Base-by-base conservation (phyloP, 2,329 filamentous ascomycete genomes). In the Aspergillus sp. region DNA sequence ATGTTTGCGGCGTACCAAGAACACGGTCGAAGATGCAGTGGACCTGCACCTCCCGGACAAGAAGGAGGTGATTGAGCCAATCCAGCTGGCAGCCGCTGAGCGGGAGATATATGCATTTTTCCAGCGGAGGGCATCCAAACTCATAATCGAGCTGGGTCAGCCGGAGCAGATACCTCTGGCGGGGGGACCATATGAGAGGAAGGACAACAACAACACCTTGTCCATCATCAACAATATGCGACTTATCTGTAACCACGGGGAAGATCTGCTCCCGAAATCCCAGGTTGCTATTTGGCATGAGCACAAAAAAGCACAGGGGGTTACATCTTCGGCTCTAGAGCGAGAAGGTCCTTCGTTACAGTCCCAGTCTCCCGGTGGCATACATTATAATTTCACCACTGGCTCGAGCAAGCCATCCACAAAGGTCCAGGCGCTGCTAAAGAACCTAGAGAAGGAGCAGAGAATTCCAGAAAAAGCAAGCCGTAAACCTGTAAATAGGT, bases 161-260 rank as follows among this genome's bases (percentile, higher is more conserved):
- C 17, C 6, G 25, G 19, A 12, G 14, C 3, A 9, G 12, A 21
- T 21, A 21, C 1, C 21, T 21, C 21, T 4, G 21, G 3, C 3
- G 0, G 19, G 19, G 19, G 19, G 1, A 3, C 3, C 21, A 0
- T 12, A 21, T 11, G n/a, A 46, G 3, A 45, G 19, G 17, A 3
- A 31, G 14, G 37, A 40, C 4, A 52, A 52, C n/a, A 39, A 40
- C 4, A 52, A 52, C 23, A 57, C 35, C 5, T 17, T 57, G 21
- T 35, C 43, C 2, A 7, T 57, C 11, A 57, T 57, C 33, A 41
- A 19, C 14, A 21, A 17, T 6, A 35, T 58, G 31, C 56, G 51
- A 9, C 27, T 55, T 4, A 58, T 58, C 9, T 58, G 56, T 25
- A 45, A 55, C 27, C 51, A 58, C 33, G 56, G 56, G 12, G 56